Evolutionary conservation across 495 filamentous ascomycete species (phyloP).

Genomic region (Pseudevernia furfuracea): DNA sequence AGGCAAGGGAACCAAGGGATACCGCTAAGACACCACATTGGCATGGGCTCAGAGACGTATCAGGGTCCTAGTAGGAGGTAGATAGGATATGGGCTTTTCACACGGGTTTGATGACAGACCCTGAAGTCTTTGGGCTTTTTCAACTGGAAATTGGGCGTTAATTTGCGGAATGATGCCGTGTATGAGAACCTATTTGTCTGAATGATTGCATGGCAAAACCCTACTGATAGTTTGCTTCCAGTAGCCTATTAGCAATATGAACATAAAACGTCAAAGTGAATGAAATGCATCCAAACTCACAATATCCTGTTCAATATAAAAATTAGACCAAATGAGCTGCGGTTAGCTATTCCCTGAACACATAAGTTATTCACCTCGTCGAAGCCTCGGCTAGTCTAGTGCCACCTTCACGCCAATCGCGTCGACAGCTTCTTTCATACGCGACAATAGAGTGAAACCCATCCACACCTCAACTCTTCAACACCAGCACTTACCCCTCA

Average conservation of each 20-base stretch:
- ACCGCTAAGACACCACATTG: conserved; percentile 26
- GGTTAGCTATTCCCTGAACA: background rate
- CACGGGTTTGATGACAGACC: background rate
- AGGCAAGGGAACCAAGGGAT: conserved; percentile 22
- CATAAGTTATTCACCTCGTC: background rate
- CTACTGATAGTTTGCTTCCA: background rate
- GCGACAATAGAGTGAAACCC: background rate
- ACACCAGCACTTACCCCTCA: background rate
- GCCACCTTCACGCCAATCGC: background rate
- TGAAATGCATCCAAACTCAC: background rate
- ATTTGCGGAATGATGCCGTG: background rate
- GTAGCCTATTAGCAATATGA: background rate
- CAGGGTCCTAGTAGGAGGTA: conserved; percentile 17
- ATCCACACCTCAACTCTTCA: background rate
- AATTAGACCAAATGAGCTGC: background rate
- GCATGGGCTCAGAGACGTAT: conserved; percentile 27
- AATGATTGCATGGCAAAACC: background rate
- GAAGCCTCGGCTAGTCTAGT: background rate
- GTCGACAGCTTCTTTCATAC: background rate
- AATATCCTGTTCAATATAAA: background rate
- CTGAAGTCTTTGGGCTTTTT: background rate
- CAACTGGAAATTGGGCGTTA: background rate
- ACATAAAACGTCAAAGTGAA: background rate
- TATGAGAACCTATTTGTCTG: background rate
- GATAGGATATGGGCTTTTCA: background rate